Conservation (phyloP, 2,329 filamentous ascomycete species). For the Fusarium verticillioides region DNA sequence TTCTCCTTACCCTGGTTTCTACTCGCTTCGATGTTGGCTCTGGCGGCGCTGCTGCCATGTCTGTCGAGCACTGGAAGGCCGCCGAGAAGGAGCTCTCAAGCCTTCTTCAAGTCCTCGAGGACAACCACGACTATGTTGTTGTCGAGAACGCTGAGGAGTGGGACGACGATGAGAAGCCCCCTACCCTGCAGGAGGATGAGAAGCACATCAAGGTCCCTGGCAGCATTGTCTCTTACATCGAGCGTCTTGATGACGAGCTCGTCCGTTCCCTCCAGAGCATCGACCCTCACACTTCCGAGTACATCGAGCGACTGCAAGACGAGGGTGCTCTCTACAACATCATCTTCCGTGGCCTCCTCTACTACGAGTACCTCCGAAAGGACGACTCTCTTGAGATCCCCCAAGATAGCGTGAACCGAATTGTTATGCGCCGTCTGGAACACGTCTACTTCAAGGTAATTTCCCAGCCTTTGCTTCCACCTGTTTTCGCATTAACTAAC, state of each 20-base stretch:
- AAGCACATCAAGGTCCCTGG: slow-evolving; percentile 91
- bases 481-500: slow-evolving; percentile 11
- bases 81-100: slow-evolving; percentile 87
- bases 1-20: slow-evolving; percentile 90
- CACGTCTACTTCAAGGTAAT: slow-evolving; percentile 97
- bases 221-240: slow-evolving; percentile 92
- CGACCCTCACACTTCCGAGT: slow-evolving; percentile 98
- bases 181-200: slow-evolving; percentile 76
- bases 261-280: slow-evolving; percentile 97
- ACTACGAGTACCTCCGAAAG: slow-evolving; percentile 84
- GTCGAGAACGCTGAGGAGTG: slow-evolving; percentile 95
- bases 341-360: slow-evolving; percentile 87
- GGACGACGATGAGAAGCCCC: slow-evolving; percentile 98
- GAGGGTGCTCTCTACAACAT: slow-evolving; percentile 92
- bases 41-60: slow-evolving; percentile 83
- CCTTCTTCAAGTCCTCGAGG: slow-evolving; percentile 82
- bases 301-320: slow-evolving; percentile 93
- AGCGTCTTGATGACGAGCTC: slow-evolving; percentile 96
- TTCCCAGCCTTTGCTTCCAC: slow-evolving; percentile 77
- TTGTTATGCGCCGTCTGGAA: slow-evolving; percentile 93
- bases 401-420: slow-evolving; percentile 90
- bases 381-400: slow-evolving; percentile 76
- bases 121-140: slow-evolving; percentile 83
- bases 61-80: slow-evolving; percentile 95
- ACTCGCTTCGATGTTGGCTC: slow-evolving; percentile 93